Percentiles rank a stretch among this genome's conserved stretches.
Conservation (phyloP, 2,329 filamentous ascomycete species). For the Diaporthe vaccinii region DNA sequence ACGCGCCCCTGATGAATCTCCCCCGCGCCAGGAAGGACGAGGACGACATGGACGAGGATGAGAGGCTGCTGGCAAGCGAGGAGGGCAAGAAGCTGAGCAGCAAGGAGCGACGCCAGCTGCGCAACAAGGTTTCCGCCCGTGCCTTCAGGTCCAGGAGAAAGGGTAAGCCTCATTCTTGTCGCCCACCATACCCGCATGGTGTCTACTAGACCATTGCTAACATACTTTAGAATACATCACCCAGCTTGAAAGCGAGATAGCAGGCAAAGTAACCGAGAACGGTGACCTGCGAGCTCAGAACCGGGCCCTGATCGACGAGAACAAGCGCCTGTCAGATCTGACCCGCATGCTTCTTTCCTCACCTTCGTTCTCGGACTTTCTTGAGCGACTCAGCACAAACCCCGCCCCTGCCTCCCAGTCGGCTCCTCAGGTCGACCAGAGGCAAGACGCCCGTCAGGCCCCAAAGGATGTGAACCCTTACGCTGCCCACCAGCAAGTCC, state of each 20-base stretch:
- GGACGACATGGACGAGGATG: constrained; percentile 98
- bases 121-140: constrained; percentile 98
- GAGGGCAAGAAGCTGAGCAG: constrained; percentile 99
- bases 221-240: constrained; percentile 87
- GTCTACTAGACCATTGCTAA: constrained; percentile 60
- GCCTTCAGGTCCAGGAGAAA: constrained; percentile 98
- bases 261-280: constrained; percentile 85
- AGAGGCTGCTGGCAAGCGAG: constrained; percentile 89
- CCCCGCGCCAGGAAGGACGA: constrained; percentile 90
- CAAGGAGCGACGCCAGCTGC: constrained; percentile 96
- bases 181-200: neutral
- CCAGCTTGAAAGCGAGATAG: constrained; percentile 92
- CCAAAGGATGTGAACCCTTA: constrained; percentile 78
- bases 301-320: constrained; percentile 85
- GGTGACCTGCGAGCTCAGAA: constrained; percentile 86
- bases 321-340: constrained; percentile 81
- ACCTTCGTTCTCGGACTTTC: constrained; percentile 84
- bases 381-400: constrained; percentile 77
- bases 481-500: constrained; percentile 64
- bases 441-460: constrained; percentile 55
- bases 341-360: constrained; percentile 87
- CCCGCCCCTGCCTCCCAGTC: constrained; percentile 60
- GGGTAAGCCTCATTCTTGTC: constrained; percentile 70
- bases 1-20: constrained; percentile 72
- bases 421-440: constrained; percentile 53